Percentiles rank a stretch among this genome's conserved stretches.
These are phyloP conservation scores for Stachybotrys elegans DNA, from an alignment of 2,329 filamentous ascomycete species.

Conservation along the genomic window DNA sequence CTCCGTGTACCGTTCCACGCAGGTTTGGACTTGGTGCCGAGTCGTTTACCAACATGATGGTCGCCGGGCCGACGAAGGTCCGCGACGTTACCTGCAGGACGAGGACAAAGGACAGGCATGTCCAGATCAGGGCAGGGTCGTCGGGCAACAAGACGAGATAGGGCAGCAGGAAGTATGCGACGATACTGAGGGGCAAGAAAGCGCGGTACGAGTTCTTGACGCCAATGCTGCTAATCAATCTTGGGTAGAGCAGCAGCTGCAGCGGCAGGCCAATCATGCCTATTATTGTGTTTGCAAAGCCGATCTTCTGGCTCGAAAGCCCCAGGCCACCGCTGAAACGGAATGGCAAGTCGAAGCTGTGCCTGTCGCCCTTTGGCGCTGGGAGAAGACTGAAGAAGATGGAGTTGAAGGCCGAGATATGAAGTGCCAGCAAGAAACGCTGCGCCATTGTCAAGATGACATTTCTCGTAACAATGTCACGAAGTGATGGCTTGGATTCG, in stretches of 20 bases:
- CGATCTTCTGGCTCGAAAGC: slow-evolving; percentile 15
- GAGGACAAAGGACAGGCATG: slow-evolving; percentile 11
- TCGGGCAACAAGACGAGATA: slow-evolving; percentile 14
- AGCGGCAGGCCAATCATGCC: slow-evolving; percentile 16
- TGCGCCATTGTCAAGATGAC: slow-evolving; percentile 12
- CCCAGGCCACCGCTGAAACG: slow-evolving; percentile 17
- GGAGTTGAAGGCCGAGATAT: slow-evolving; percentile 15
- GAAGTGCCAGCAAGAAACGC: slow-evolving; percentile 8
- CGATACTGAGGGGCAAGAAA: slow-evolving; percentile 16
- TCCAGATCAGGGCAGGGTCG: slow-evolving; percentile 12
- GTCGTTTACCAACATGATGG: slow-evolving; percentile 19
- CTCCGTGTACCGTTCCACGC: slow-evolving; percentile 18
- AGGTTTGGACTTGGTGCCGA: slow-evolving; percentile 14
- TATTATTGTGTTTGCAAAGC: slow-evolving; percentile 18
- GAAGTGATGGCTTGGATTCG: too few relatives aligned
- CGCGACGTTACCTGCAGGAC: slow-evolving; percentile 15
- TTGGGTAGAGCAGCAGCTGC: slow-evolving; percentile 16
- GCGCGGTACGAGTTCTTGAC: slow-evolving; percentile 12
- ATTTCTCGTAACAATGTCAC: slow-evolving; percentile 11
- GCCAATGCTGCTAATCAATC: slow-evolving; percentile 10
- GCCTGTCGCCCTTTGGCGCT: slow-evolving; percentile 6
- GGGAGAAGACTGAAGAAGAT: slow-evolving; percentile 16
- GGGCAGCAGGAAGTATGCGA: slow-evolving; percentile 14
- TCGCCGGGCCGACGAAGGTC: slow-evolving; percentile 17
- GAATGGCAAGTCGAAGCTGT: slow-evolving; percentile 8